Conservation (phyloP, 768 basidiomycete genomes). For the Xerocomellus dryophilus region DNA sequence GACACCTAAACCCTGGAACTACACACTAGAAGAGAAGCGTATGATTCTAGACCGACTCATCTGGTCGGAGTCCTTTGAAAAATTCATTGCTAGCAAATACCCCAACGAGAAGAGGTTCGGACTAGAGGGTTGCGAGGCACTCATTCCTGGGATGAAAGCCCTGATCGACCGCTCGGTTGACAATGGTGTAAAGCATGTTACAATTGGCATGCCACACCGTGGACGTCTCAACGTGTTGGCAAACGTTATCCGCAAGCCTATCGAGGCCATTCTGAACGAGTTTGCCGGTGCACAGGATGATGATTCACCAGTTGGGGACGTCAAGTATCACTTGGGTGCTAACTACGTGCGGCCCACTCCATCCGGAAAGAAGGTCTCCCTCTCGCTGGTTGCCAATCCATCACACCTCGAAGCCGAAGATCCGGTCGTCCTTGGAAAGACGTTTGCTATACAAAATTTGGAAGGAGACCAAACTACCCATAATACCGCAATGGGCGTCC, state of each 20-base stretch:
- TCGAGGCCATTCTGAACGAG: conserved; percentile 97
- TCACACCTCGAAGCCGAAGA: conserved; percentile 97
- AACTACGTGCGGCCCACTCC: conserved; percentile 99
- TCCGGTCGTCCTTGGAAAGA: conserved; percentile 98
- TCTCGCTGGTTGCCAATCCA: conserved; percentile 97
- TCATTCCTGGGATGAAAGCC: conserved; percentile 99
- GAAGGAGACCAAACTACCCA: conserved; percentile 81
- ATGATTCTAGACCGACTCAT: conserved; percentile 99
- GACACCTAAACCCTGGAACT: conserved; percentile 95
- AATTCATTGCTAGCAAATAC: conserved; percentile 97
- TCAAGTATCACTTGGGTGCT: conserved; percentile 98
- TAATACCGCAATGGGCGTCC: conserved; percentile 87
- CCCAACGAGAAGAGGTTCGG: conserved; percentile 99
- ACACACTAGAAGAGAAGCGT: conserved; percentile 96
- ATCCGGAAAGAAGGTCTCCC: conserved; percentile 94
- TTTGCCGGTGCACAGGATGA: conserved; percentile 76
- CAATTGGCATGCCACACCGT: conserved; percentile 99
- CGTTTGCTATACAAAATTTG: conserved; percentile 93
- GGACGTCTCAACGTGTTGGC: conserved; percentile 96
- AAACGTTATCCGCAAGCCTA: conserved; percentile 97
- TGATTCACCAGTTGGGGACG: conserved; percentile 88
- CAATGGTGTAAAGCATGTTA: conserved; percentile 91
- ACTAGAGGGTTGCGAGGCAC: conserved; percentile 94
- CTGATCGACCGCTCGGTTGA: conserved; percentile 98
- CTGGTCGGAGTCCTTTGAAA: conserved; percentile 99